phyloP scores from a whole-genome alignment of 345 rosid genomes.

The Lumnitzera racemosa region DNA sequence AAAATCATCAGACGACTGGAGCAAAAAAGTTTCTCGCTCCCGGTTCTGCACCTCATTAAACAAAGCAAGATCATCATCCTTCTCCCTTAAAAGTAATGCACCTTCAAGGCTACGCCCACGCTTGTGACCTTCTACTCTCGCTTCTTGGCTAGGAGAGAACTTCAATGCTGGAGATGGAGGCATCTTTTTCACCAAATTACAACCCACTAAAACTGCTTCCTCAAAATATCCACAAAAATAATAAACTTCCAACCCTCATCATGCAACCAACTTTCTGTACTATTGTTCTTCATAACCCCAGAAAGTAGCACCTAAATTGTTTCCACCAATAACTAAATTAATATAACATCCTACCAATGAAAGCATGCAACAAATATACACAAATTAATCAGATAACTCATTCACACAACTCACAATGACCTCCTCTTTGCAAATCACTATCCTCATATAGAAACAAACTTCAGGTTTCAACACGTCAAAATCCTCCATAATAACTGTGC shows the following conservation, averaged over 20 bases:
- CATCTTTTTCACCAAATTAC: conserved; percentile 34
- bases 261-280: background rate
- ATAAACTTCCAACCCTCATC: conserved; percentile 2
- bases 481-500: too few species aligned
- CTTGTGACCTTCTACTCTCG: conserved; percentile 49
- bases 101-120: conserved; percentile 75
- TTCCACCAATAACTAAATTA: background rate
- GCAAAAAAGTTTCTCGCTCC: conserved; percentile 82
- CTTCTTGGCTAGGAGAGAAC: conserved; percentile 72
- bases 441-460: too few species aligned
- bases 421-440: too few species aligned
- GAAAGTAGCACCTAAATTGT: background rate
- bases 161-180: conserved; percentile 86
- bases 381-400: too few species aligned
- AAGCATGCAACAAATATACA: too few species aligned
- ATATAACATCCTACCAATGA: background rate
- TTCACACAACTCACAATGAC: too few species aligned
- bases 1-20: conserved; percentile 64
- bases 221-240: background rate
- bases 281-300: background rate
- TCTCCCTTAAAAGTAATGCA: conserved; percentile 48
- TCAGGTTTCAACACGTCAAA: too few species aligned
- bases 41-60: conserved; percentile 83
- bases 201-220: background rate
- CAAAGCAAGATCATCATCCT: conserved; percentile 84